These are phyloP conservation scores for Kuraishia hungarica DNA, from an alignment of 805 yeast genomes.

Conservation along the genomic window DNA sequence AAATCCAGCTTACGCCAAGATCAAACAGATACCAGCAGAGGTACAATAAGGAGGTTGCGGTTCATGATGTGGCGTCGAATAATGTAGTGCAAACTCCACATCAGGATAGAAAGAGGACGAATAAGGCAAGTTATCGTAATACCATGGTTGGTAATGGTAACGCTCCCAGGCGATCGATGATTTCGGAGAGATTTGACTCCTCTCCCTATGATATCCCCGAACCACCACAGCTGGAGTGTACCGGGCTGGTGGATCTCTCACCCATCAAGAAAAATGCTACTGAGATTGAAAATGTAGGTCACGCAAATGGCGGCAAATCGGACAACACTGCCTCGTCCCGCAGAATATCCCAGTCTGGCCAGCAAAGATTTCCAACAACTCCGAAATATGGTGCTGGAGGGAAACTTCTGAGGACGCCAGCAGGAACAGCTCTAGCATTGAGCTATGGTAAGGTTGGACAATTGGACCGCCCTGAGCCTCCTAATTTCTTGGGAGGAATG, in stretches of 20 bases:
- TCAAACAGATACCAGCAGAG: conserved; percentile 1
- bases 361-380: conserved; percentile 33
- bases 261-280: background rate
- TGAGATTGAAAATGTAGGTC: background rate
- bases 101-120: background rate
- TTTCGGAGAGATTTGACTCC: conserved; percentile 4
- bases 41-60: background rate
- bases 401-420: conserved; percentile 17
- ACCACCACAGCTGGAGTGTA: conserved; percentile 3
- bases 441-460: conserved; percentile 12
- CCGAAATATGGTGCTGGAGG: conserved; percentile 36
- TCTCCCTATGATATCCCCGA: conserved; percentile 3
- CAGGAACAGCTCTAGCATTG: conserved; percentile 17
- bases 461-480: background rate
- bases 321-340: background rate
- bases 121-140: background rate
- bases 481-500: background rate
- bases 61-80: background rate
- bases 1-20: conserved; percentile 23
- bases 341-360: background rate
- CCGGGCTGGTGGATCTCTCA: background rate
- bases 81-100: background rate
- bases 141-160: background rate
- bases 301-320: background rate
- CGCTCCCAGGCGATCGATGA: background rate